Evolutionary conservation across 2,329 filamentous ascomycete species (phyloP), one percentile per base, ranked within the genome.

Genomic region (Xylariales sp.): DNA sequence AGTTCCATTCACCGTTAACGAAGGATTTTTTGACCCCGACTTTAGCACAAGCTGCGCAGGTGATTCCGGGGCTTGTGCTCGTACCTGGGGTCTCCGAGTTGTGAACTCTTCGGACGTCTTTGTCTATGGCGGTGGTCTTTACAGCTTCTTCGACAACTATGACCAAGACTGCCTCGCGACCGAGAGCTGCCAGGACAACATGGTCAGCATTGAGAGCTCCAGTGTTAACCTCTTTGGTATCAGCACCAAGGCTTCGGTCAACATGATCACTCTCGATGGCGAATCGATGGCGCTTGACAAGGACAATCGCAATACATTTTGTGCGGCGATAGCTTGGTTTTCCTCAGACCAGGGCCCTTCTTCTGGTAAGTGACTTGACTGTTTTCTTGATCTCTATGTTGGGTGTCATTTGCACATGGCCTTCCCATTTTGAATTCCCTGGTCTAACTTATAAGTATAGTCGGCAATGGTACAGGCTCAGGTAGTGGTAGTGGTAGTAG

Each of bases 91-190:
- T 53, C 70, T 93, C 33, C 82, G 86, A 18, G 71, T 88, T 29
- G 65, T 78, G 42, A 74, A 84, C 61, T 87, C 83, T 3, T 72
- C 70, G 8, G 76, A 88, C 46, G 60, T 89, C 14, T 78, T 76
- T 56, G 65, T 89, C 54, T 87, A 82, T 56, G 86, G 86, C 33
- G 83, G 78, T 4, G 86, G 86, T 19, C 20, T 42, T 12, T 19
- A 91, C 73, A 83, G 76, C 50, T 91, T 91, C 76, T 91, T 88
- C 57, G 78, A 91, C 61, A 88, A 89, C 71, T 91, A 91, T 64
- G 69, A 65, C 27, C 84, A 89, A 63, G 70, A 71, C 14, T 93
- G 87, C 54, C 73, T 90, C 12, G 61, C 64, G 27, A 72, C 71
- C 8, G 75, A 86, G 59, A 78, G 75, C 50, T 93, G 87, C 68